Evolutionary conservation across 805 yeast genomes (phyloP).

Genomic region (Starmerella riodocensis): DNA sequence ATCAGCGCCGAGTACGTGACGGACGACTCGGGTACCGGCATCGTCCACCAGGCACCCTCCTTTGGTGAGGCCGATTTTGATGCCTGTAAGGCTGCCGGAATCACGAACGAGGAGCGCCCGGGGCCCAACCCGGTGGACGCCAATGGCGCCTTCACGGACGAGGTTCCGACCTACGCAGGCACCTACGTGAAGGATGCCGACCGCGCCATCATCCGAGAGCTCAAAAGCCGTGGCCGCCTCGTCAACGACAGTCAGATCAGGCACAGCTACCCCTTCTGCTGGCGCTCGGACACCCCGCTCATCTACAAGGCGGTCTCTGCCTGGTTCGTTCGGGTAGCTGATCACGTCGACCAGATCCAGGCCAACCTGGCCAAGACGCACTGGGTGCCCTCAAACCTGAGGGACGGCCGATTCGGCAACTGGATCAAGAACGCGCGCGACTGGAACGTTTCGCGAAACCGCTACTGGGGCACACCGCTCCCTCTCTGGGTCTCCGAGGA

Average conservation of each 20-base stretch:
- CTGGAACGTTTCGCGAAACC: conserved; percentile 96
- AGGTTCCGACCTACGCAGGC: conserved; percentile 65
- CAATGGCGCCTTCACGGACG: conserved; percentile 66
- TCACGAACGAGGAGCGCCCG: conserved; percentile 49
- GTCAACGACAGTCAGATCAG: conserved; percentile 68
- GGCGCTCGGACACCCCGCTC: conserved; percentile 99
- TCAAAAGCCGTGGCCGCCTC: conserved; percentile 65
- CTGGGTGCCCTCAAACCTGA: conserved; percentile 88
- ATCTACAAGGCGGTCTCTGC: conserved; percentile 94
- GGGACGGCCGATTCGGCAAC: conserved; percentile 90
- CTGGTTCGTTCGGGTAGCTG: conserved; percentile 89
- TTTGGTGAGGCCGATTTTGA: conserved; percentile 98
- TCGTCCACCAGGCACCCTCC: conserved; percentile 96
- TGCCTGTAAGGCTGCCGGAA: conserved; percentile 62
- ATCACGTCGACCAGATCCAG: conserved; percentile 79
- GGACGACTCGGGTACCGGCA: conserved; percentile 95
- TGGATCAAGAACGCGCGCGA: conserved; percentile 99
- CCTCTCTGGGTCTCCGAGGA: conserved; percentile 97
- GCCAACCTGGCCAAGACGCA: conserved; percentile 70
- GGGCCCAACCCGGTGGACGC: conserved; percentile 97
- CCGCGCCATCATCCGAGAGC: conserved; percentile 68
- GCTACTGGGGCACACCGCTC: conserved; percentile 99
- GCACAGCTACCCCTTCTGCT: conserved; percentile 98
- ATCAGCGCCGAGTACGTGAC: conserved; percentile 75
- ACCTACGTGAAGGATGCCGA: conserved; percentile 92